Evolutionary conservation across 768 basidiomycete species (phyloP), one percentile per base, ranked within the genome.

Genomic region (Terana coerulea): DNA sequence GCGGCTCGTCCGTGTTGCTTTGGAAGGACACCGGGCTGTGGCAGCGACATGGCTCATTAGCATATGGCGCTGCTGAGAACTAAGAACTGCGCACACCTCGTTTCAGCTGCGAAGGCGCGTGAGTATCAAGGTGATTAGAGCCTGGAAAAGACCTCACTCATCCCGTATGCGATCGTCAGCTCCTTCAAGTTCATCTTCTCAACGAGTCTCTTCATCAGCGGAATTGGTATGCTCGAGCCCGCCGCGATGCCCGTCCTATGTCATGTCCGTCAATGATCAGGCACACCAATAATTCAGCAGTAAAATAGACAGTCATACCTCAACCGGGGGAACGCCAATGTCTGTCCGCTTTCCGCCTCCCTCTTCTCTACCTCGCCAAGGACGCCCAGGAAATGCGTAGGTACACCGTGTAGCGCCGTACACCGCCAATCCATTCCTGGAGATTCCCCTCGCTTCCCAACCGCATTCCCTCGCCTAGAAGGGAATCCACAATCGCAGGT

Each of bases 1-100:
- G 65, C 0, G 86, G 77, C 62, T 92, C 90, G 1, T 69, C 73
- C 0, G 82, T 76, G 2, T 77, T 81, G 0, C 88, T 84, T 67
- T 92, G 90, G 70, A 92, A 92, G 0, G 90, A 85, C 0, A 91
- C 89, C 0, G 90, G 90, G 56, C 89, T 88, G 39, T 14, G 33
- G 35, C 29, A 25, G 31, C 30, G 28, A n/a, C 24, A 29, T 39
- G 47, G 14, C 31, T 15, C 15, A 14, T 49, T 30, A 37, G 9
- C 35, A 41, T 25, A 17, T 37, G 2, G 3, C 17, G 14, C n/a
- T 12, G 39, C 8, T 3, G 17, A 10, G 9, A 15, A 35, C 22
- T 4, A n/a, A 9, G 3, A 25, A 41, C 29, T 3, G 21, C 9
- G 4, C 26, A 3, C 45, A 80, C 81, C 81, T 86, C 7, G 87